Base-by-base conservation (phyloP, 2,329 filamentous ascomycete genomes). In the Fusarium subglutinans region DNA sequence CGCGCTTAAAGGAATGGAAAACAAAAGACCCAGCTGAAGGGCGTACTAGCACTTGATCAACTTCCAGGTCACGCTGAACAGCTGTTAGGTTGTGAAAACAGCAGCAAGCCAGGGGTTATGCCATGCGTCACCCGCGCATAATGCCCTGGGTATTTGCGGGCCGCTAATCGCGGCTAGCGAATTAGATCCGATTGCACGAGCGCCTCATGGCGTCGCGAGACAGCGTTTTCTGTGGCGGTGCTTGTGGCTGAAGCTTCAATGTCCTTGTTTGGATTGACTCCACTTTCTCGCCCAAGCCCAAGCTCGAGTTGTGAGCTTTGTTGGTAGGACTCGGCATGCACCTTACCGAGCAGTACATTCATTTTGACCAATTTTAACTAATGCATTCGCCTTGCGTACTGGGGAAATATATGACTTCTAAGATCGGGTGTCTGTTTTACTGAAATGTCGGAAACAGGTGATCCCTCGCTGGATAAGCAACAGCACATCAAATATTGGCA, bases 401-500 rank as follows among this genome's bases (percentile, higher is more conserved):
- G 33, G n/a, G 18, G 8, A 37, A 26, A 12, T 37, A 26, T 58
- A 41, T 18, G 22, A 17, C 28, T 22, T 33, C 22, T 3, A 3
- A 22, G 2, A 10, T 41, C 15, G 12, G 3, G 9, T 13, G 3
- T 24, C 8, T 26, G 26, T 13, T 37, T 8, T 15, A 11, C n/a
- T 38, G 22, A 13, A 35, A 78, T 78, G 76, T 63, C 75, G 28
- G 63, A 72, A 18, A 56, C 70, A 22, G 35, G 50, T 30, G 75
- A 75, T 14, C 78, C 82, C 7, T 76, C 80, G 30, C 83, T 93
- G 70, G 85, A 93, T 79, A 90, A 87, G 66, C 86, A 89, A 54
- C 89, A 87, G 65, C 96, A 99, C 82, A 86, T 96, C 80, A 94
- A 93, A 80, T 99, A 98, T 88, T 99, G 95, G 92, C 90, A 95